A percentile compares a stretch with the other conserved stretches of the same genome.
phyloP scores from a whole-genome alignment of 2,329 filamentous ascomycete species.

The Dactylellina cionopaga region DNA sequence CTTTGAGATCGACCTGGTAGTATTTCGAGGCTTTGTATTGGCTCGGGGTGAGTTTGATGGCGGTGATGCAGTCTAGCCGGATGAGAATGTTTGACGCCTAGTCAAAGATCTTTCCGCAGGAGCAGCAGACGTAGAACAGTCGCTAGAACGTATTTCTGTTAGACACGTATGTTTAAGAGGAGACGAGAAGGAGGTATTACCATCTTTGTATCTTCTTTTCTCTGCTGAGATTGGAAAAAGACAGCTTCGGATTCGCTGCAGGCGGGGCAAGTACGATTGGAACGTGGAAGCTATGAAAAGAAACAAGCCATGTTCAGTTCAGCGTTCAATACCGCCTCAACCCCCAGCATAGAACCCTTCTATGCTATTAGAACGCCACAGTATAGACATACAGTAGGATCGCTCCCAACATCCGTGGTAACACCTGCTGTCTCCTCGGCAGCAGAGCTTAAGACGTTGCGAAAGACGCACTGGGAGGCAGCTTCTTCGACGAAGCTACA shows the following conservation, averaged over 20 bases:
- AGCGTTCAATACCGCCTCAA: background rate
- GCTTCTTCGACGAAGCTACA: conserved; percentile 92
- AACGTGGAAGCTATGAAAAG: conserved; percentile 81
- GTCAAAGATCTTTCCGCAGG: conserved; percentile 82
- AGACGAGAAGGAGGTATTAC: conserved; percentile 73
- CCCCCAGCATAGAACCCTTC: background rate
- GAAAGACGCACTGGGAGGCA: conserved; percentile 89
- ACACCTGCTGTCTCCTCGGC: conserved; percentile 96
- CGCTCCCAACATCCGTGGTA: conserved; percentile 93
- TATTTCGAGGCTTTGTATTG: conserved; percentile 36
- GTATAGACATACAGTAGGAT: conserved; percentile 90
- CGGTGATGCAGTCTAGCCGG: conserved; percentile 47
- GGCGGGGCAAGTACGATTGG: conserved; percentile 83
- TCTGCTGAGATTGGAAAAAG: conserved; percentile 98
- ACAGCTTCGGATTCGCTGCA: conserved; percentile 91
- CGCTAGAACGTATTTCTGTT: conserved; percentile 72
- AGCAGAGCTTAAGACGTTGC: conserved; percentile 89
- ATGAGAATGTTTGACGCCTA: conserved; percentile 51
- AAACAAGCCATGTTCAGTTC: conserved; percentile 55
- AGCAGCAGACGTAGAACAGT: conserved; percentile 93
- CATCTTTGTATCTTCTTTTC: conserved; percentile 97
- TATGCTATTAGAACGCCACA: conserved; percentile 8
- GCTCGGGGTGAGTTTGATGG: conserved; percentile 34
- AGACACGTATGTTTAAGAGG: conserved; percentile 33
- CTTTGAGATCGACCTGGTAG: conserved; percentile 17